phyloP scores from a whole-genome alignment of 441 rosid genomes.

The Cnidoscolus chayamansa region DNA sequence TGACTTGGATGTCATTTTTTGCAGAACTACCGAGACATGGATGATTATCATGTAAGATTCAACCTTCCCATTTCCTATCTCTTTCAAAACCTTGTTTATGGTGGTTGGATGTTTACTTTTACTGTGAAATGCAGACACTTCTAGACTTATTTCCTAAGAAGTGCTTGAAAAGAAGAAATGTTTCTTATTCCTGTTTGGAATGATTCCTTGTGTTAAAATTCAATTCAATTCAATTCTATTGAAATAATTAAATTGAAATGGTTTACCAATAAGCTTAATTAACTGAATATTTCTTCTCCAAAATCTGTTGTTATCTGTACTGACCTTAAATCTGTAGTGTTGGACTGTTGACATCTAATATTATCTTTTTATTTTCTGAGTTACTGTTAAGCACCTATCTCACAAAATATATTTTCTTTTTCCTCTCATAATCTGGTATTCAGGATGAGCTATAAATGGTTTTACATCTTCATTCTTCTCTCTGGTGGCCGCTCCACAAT shows the following conservation, averaged over 20 bases:
- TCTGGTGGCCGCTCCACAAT: neutral
- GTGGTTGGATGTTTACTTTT: neutral
- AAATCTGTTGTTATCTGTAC: neutral
- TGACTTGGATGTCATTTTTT: constrained; percentile 18
- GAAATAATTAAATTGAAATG: no score
- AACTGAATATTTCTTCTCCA: neutral
- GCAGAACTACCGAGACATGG: constrained; percentile 46
- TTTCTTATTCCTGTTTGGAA: neutral
- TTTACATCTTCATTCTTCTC: neutral
- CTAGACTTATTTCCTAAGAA: neutral
- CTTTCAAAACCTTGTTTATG: neutral
- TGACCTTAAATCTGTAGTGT: neutral
- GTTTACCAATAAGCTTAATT: no score
- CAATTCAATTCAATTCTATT: no score
- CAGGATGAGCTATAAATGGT: constrained; percentile 24
- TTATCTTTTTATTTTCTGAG: neutral
- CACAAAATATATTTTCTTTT: neutral
- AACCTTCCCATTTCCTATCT: neutral
- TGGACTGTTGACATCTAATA: neutral
- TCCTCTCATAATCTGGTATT: neutral
- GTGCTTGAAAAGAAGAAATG: neutral
- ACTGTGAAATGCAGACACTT: neutral
- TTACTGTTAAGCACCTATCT: neutral
- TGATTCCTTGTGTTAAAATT: no score
- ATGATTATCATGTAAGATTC: constrained; percentile 55